A percentile compares a stretch with the other conserved stretches of the same genome.
Conservation (phyloP, 1,139 yeast genomes). For the Yamadazyma mexicana region DNA sequence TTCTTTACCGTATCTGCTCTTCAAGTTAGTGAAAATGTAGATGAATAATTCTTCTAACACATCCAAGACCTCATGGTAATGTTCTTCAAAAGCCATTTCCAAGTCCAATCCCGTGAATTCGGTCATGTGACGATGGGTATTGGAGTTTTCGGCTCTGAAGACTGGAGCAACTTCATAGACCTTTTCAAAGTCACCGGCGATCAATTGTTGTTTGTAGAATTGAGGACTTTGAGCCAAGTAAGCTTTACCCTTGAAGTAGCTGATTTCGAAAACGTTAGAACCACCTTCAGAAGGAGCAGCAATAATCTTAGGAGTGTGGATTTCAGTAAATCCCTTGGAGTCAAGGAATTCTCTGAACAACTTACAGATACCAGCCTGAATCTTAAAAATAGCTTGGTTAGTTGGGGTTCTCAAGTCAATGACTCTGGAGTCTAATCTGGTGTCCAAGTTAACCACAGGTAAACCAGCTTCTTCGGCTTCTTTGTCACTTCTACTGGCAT, state of each 20-base stretch:
- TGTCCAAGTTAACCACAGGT: slow-evolving; percentile 93
- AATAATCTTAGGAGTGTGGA: slow-evolving; percentile 92
- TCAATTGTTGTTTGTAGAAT: slow-evolving; percentile 94
- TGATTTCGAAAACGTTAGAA: slow-evolving; percentile 88
- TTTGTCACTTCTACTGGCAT: slow-evolving; percentile 91
- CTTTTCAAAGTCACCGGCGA: slow-evolving; percentile 95
- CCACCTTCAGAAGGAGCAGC: slow-evolving; percentile 99
- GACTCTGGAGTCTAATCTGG: slow-evolving; percentile 91
- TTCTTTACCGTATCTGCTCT: slow-evolving; percentile 75
- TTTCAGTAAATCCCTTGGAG: slow-evolving; percentile 73
- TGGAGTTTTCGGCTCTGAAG: slow-evolving; percentile 98
- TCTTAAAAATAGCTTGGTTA: slow-evolving; percentile 94
- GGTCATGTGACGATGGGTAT: slow-evolving; percentile 99
- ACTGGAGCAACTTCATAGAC: slow-evolving; percentile 98
- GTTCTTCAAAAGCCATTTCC: slow-evolving; percentile 98
- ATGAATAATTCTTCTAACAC: slow-evolving; percentile 81
- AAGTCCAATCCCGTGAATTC: slow-evolving; percentile 96
- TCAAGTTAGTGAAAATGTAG: slow-evolving; percentile 83
- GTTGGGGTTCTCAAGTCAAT: slow-evolving; percentile 96
- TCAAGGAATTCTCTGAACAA: slow-evolving; percentile 86
- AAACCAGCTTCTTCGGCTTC: slow-evolving; percentile 91
- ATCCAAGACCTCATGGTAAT: slow-evolving; percentile 92
- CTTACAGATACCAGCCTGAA: slow-evolving; percentile 85
- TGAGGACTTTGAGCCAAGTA: slow-evolving; percentile 98
- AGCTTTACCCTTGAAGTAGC: slow-evolving; percentile 90